phyloP scores from a whole-genome alignment of 1,284 basidiomycete genomes.

The Ceratobasidium sp. region DNA sequence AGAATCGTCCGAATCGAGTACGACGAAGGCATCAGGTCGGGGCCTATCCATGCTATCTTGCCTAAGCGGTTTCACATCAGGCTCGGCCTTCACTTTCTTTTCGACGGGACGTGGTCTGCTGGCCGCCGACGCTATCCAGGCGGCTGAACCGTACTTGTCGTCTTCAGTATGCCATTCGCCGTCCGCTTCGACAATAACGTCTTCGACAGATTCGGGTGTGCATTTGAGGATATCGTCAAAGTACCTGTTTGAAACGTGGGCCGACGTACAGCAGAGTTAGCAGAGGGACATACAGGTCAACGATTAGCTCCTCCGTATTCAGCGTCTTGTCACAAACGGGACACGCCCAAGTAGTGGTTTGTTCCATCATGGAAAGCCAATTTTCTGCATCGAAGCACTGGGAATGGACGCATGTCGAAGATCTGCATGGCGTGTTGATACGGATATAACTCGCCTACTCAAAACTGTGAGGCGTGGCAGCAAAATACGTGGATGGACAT shows the following conservation, averaged over 20 bases:
- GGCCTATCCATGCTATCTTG: conserved; percentile 20
- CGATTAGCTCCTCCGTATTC: conserved; percentile 82
- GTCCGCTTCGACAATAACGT: conserved; percentile 92
- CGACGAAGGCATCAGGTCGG: conserved; percentile 72
- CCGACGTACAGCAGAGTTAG: conserved; percentile 26
- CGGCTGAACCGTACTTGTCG: conserved; percentile 79
- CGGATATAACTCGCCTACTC: conserved; percentile 87
- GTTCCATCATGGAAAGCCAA: conserved; percentile 96
- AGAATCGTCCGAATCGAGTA: conserved; percentile 79
- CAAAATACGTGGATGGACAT: conserved; percentile 54
- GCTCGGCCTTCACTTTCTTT: conserved; percentile 35
- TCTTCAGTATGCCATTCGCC: conserved; percentile 96
- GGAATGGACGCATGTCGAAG: conserved; percentile 84
- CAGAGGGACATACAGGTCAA: conserved; percentile 81
- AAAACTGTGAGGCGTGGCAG: conserved; percentile 40
- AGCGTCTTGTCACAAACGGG: conserved; percentile 91
- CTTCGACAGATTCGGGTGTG: conserved; percentile 84
- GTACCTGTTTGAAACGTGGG: conserved; percentile 63
- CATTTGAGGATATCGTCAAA: conserved; percentile 83
- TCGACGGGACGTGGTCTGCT: conserved; percentile 59
- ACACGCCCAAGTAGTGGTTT: conserved; percentile 95
- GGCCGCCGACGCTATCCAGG: conserved; percentile 63
- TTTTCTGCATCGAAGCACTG: conserved; percentile 97
- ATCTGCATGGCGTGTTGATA: conserved; percentile 86
- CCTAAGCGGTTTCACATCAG: conserved; percentile 26